A percentile compares a stretch with the other conserved stretches of the same genome.
Conservation (phyloP, 2,329 filamentous ascomycete genomes). For the Tolypocladium capitatum region DNA sequence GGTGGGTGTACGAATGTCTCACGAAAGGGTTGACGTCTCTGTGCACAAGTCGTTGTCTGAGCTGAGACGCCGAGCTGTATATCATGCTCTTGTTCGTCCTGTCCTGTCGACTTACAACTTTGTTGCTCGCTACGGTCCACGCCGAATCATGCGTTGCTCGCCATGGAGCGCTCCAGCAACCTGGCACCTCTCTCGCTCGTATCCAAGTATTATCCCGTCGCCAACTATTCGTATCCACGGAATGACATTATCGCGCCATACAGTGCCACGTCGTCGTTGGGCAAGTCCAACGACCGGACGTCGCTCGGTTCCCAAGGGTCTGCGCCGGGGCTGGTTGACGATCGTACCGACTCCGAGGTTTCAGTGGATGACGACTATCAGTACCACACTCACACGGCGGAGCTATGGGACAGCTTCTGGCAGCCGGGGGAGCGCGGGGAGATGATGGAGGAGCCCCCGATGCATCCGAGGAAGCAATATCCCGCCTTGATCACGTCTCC, state of each 20-base stretch:
- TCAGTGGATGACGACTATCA: slow-evolving; percentile 38
- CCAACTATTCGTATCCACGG: slow-evolving; percentile 28
- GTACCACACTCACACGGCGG: slow-evolving; percentile 28
- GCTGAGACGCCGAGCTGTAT: background rate
- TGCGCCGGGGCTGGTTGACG: slow-evolving; percentile 35
- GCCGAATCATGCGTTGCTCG: background rate
- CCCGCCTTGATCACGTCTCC: slow-evolving; percentile 18
- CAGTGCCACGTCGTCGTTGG: slow-evolving; percentile 21
- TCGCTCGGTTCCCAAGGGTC: slow-evolving; percentile 34
- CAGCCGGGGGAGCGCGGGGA: slow-evolving; percentile 6
- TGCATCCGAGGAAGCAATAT: slow-evolving; percentile 15
- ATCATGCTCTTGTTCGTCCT: background rate
- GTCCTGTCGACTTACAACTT: background rate
- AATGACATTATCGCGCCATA: slow-evolving; percentile 10
- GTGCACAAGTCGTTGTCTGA: background rate
- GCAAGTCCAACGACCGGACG: too few species aligned
- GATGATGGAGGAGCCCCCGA: slow-evolving; percentile 4
- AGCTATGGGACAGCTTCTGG: slow-evolving; percentile 42
- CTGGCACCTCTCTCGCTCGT: slow-evolving; percentile 25
- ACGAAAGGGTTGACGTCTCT: background rate
- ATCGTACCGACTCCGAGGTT: slow-evolving; percentile 35
- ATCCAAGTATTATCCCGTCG: slow-evolving; percentile 24
- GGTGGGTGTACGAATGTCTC: slow-evolving; percentile 3
- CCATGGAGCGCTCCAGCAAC: slow-evolving; percentile 23
- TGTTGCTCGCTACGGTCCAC: background rate